Evolutionary conservation across 2,329 filamentous ascomycete species (phyloP).

Genomic region (Gnomoniopsis sp.): DNA sequence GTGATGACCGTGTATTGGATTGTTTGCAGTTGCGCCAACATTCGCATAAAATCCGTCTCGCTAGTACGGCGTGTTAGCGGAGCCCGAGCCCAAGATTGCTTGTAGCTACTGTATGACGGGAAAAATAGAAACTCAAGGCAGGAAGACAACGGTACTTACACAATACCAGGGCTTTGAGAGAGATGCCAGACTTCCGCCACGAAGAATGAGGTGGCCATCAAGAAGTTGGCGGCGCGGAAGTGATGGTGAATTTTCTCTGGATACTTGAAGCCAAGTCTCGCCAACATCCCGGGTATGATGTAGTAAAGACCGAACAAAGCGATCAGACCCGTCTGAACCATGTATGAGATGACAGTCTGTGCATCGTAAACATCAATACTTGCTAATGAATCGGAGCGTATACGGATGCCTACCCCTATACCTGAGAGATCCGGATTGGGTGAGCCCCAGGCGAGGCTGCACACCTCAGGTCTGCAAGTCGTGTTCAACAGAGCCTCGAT

Average conservation of each 20-base stretch:
- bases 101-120: too few relatives aligned
- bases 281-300: background rate
- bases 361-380: background rate
- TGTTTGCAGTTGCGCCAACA: background rate
- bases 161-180: background rate
- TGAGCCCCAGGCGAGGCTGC: background rate
- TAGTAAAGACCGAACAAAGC: background rate
- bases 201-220: background rate
- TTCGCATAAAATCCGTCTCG: background rate
- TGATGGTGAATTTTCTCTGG: background rate
- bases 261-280: background rate
- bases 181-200: background rate
- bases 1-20: background rate
- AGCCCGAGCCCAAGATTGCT: too few relatives aligned
- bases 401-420: background rate
- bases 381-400: background rate
- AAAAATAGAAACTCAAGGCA: too few relatives aligned
- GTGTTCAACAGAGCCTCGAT: background rate
- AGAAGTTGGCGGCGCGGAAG: background rate
- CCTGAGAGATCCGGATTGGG: background rate
- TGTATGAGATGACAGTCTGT: background rate
- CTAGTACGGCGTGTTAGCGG: too few relatives aligned
- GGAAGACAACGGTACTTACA: background rate
- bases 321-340: background rate
- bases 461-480: too few relatives aligned